Conservation (phyloP, 2,329 filamentous ascomycete species). For the Colletotrichum somersetense region DNA sequence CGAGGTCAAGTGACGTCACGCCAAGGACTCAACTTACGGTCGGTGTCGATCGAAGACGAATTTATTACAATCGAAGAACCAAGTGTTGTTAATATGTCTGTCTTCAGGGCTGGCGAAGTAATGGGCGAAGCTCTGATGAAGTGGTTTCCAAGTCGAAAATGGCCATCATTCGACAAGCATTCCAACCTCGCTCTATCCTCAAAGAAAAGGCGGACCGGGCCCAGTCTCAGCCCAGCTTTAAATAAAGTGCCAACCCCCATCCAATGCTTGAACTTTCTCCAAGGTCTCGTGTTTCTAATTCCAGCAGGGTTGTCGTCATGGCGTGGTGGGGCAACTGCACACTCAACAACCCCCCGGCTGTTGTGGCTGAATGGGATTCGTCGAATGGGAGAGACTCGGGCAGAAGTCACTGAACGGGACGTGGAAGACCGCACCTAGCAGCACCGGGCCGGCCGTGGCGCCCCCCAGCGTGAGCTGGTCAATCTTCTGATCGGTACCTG, state of each 20-base stretch:
- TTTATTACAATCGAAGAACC: not conserved
- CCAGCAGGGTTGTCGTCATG: constrained; percentile 39
- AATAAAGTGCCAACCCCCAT: constrained; percentile 17
- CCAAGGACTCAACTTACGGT: not conserved
- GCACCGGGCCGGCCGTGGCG: not conserved
- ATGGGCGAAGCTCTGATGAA: not conserved
- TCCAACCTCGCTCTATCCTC: not conserved
- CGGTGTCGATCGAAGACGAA: not conserved
- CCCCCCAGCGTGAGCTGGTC: constrained; percentile 5
- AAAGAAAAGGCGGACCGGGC: constrained; percentile 27
- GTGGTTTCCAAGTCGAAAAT: not conserved
- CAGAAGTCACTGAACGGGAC: not conserved
- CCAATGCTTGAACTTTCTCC: constrained; percentile 28
- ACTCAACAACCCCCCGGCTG: not conserved
- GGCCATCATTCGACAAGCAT: not conserved
- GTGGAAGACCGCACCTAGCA: constrained; percentile 13
- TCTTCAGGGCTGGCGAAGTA: not conserved
- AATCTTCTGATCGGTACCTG: not conserved
- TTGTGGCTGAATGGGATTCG: constrained; percentile 31
- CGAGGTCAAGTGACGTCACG: constrained; percentile 26
- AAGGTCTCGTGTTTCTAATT: constrained; percentile 36
- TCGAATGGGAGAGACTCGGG: not conserved
- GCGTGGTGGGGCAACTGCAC: constrained; percentile 15
- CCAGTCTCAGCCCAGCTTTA: constrained; percentile 28
- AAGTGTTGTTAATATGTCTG: not conserved